Base-by-base conservation (phyloP, 352 stramenopile species). In the Phytophthora melonis region DNA sequence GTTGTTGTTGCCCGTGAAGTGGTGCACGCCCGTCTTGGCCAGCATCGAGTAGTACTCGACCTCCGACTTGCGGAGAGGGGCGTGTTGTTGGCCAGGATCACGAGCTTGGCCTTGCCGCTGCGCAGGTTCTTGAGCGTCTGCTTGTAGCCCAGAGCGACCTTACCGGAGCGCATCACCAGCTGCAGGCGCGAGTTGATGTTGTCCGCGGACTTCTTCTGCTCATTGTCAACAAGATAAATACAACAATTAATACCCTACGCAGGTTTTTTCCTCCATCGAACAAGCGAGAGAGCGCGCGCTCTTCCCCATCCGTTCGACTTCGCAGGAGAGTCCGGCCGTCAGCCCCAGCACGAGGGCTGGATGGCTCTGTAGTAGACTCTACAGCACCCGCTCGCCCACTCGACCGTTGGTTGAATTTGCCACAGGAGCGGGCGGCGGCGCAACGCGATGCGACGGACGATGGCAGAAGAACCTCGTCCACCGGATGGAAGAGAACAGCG, bases 21-120 rank as follows among this genome's bases (percentile, higher is more conserved):
- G 98, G 90, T 99, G 97, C 68, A 99, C 98, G 50, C 88, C 88
- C 60, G 90, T 98, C 94, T 99, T 99, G 80, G 96, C 97, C 66
- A 99, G 93, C 97, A 99, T 99, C 72, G 98, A 98, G 88, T 99
- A 98, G 94, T 99, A 99, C 88, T 99, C 98, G 79, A 99, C 90
- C 86, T 99, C 98, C 43, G 97, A 99, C 93, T 99, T 99, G 81
- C 97, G 92, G 60, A 99, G 89, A 49, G 96, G 52, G 98, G 98
- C 79, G 95, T 99, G 93, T 99, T 99, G 75, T 90, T 98, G 47
- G 97, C 89, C 77, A 99, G 96, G 64, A 99, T 89, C 45, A 99
- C 89, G 66, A 99, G 89, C 91, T 99, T 99, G 63, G 97, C 93
- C 90, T 98, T 98, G 85, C 87, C 91, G 67, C 89, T 95, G 75